Conservation (phyloP, 2,329 filamentous ascomycete genomes). For the Zarea fungicola region DNA sequence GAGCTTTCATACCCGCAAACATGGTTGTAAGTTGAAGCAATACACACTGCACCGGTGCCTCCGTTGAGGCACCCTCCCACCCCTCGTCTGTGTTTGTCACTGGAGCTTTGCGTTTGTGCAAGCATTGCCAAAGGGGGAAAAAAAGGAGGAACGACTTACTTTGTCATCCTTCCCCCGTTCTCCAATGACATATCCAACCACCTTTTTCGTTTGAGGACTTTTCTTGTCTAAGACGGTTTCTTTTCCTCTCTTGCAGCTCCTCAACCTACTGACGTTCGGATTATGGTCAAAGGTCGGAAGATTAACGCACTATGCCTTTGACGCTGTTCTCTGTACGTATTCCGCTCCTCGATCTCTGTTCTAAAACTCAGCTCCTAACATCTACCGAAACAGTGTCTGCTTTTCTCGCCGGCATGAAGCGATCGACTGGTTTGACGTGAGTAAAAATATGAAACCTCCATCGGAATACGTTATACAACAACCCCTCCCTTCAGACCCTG, state of each 20-base stretch:
- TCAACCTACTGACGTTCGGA: conserved; percentile 64
- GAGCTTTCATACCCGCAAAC: background rate
- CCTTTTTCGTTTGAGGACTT: background rate
- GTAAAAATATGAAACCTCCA: no score
- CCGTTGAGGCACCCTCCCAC: background rate
- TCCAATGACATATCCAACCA: background rate
- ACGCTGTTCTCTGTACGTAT: conserved; percentile 80
- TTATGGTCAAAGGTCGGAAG: conserved; percentile 79
- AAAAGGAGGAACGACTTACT: background rate
- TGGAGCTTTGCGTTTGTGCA: background rate
- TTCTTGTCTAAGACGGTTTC: conserved; percentile 30
- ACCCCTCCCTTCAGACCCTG: background rate
- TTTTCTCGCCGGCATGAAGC: conserved; percentile 93
- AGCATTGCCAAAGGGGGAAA: background rate
- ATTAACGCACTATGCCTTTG: conserved; percentile 91
- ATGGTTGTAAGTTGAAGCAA: conserved; percentile 12
- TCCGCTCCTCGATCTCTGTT: conserved; percentile 1
- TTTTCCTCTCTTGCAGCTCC: conserved; percentile 41
- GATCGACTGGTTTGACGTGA: conserved; percentile 96
- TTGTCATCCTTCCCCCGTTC: no score
- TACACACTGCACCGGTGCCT: background rate
- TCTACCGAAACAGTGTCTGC: conserved; percentile 66
- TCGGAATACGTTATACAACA: no score
- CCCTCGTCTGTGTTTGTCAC: background rate
- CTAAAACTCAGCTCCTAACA: conserved; percentile 1